Conservation (phyloP, 2,329 filamentous ascomycete species). For the Grosmannia clavigera region DNA sequence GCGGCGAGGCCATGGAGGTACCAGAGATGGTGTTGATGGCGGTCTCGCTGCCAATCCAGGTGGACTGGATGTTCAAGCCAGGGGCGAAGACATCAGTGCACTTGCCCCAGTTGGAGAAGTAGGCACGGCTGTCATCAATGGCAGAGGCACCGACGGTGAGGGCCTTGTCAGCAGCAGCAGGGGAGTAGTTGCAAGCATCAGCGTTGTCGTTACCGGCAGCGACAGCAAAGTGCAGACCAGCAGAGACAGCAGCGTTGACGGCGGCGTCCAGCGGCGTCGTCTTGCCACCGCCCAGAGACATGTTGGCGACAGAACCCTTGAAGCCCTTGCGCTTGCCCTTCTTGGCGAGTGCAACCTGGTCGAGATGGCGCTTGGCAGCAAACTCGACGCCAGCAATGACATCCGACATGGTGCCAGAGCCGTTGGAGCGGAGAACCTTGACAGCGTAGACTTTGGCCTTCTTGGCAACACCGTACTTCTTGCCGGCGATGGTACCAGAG, state of each 20-base stretch:
- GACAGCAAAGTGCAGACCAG: constrained; percentile 93
- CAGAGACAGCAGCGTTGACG: constrained; percentile 84
- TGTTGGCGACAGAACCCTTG: constrained; percentile 98
- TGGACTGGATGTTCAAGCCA: constrained; percentile 91
- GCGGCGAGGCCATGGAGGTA: constrained; percentile 97
- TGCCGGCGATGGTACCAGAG: constrained; percentile 93
- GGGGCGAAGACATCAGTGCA: constrained; percentile 99
- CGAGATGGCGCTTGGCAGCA: constrained; percentile 68
- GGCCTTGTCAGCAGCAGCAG: constrained; percentile 80
- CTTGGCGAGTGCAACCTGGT: constrained; percentile 69
- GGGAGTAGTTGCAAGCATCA: constrained; percentile 98
- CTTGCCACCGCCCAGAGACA: constrained; percentile 97
- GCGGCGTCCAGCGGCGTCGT: constrained; percentile 80
- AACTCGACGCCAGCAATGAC: constrained; percentile 98
- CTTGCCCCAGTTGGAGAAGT: constrained; percentile 99
- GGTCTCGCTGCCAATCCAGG: constrained; percentile 94
- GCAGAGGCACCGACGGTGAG: constrained; percentile 94
- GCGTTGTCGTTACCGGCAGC: constrained; percentile 98
- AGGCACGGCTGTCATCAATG: constrained; percentile 87
- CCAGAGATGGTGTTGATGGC: constrained; percentile 98
- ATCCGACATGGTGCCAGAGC: constrained; percentile 96
- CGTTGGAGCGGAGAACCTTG: constrained; percentile 96
- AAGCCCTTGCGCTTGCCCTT: constrained; percentile 85
- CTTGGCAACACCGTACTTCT: constrained; percentile 99
- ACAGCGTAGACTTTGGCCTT: constrained; percentile 94